These are phyloP conservation scores for Mrakiaceae sp. DNA, from an alignment of 1,284 basidiomycete species.

Conservation along the genomic window DNA sequence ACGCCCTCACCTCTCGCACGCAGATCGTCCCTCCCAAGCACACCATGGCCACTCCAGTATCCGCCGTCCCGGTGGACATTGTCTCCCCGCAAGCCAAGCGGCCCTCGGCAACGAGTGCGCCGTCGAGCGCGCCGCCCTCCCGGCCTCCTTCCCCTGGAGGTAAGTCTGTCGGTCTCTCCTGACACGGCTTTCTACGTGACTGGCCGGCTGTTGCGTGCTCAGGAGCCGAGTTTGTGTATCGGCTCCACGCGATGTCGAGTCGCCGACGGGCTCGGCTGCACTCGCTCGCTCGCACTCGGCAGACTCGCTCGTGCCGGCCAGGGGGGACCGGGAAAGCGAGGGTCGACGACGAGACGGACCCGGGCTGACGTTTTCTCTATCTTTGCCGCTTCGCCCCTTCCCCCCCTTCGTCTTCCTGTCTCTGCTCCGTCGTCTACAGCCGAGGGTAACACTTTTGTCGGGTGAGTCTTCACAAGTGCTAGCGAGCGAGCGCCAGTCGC, in stretches of 20 bases:
- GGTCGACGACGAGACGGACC: neutral
- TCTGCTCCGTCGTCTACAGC: neutral
- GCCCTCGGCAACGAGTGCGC: too few species aligned
- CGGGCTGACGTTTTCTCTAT: neutral
- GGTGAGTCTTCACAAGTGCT: neutral
- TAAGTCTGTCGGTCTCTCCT: neutral
- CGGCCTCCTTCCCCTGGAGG: neutral
- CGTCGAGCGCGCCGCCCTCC: neutral
- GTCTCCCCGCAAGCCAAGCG: too few species aligned
- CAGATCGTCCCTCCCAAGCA: too few species aligned
- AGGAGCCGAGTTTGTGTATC: neutral
- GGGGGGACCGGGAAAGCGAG: too few species aligned
- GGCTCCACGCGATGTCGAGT: neutral
- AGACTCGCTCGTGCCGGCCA: neutral
- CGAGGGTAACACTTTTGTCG: neutral
- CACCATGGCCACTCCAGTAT: neutral
- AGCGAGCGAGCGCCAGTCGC: neutral
- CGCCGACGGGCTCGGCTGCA: too few species aligned
- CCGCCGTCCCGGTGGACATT: neutral
- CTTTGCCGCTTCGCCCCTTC: neutral
- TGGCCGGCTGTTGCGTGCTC: neutral
- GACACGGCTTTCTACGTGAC: neutral
- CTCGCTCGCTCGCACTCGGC: neutral
- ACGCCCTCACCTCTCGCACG: too few species aligned
- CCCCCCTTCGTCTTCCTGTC: neutral